Evolutionary conservation across 2,329 filamentous ascomycete species (phyloP).

Genomic region (Neoarthrinium moseri): DNA sequence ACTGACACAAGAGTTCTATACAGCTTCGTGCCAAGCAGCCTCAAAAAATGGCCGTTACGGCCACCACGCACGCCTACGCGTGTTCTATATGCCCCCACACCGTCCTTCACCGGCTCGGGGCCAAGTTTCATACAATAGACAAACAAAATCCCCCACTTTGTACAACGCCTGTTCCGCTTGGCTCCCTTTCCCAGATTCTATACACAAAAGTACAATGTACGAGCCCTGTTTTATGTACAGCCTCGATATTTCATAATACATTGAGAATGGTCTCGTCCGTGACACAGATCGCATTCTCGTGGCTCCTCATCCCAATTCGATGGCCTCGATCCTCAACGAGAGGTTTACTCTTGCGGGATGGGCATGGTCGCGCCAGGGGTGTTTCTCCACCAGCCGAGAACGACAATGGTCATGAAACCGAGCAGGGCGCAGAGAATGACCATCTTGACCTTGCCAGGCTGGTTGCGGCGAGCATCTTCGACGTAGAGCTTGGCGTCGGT

Average conservation of each 20-base stretch:
- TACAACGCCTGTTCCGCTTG: conserved; percentile 4
- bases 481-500: conserved; percentile 18
- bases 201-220: conserved; percentile 6
- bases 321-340: not conserved
- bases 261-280: not conserved
- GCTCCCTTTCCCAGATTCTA: conserved; percentile 4
- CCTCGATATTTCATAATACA: not conserved
- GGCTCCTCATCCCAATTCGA: not conserved
- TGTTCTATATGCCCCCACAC: too few relatives aligned
- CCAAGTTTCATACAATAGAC: too few relatives aligned
- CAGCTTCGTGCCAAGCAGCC: too few relatives aligned
- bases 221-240: too few relatives aligned
- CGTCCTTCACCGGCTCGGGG: too few relatives aligned
- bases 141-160: too few relatives aligned
- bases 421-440: conserved; percentile 15
- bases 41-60: too few relatives aligned
- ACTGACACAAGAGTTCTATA: too few relatives aligned
- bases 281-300: not conserved
- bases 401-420: not conserved
- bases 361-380: conserved; percentile 2
- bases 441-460: conserved; percentile 19
- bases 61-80: too few relatives aligned
- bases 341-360: conserved; percentile 4
- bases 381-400: conserved; percentile 5
- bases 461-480: conserved; percentile 18